Evolutionary conservation across 1,284 basidiomycete species (phyloP).

Genomic region (Boletus semigastroideus): DNA sequence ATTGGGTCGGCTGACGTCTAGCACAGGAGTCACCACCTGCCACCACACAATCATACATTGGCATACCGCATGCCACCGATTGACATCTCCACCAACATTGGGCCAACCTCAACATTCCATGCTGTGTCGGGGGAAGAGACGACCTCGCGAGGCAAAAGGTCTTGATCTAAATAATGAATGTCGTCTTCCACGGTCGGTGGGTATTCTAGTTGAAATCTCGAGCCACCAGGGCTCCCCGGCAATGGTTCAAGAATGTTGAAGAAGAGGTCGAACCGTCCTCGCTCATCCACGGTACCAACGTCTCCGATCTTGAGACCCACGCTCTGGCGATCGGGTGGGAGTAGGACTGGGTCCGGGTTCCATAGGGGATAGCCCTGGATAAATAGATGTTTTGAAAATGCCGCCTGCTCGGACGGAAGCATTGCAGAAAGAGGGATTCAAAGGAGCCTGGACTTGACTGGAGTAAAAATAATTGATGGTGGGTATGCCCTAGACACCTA

Average conservation of each 20-base stretch:
- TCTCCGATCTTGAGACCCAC: constrained; percentile 6
- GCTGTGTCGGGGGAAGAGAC: constrained; percentile 3
- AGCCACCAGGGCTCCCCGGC: not conserved
- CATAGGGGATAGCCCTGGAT: not conserved
- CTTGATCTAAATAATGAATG: not conserved
- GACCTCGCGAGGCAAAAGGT: not conserved
- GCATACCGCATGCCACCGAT: not conserved
- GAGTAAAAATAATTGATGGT: no score
- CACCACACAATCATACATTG: not conserved
- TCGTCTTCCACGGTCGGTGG: not conserved
- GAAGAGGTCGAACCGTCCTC: not conserved
- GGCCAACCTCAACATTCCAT: not conserved
- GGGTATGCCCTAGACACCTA: no score
- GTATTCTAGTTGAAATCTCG: not conserved
- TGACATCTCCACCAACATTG: not conserved
- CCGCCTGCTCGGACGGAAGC: not conserved
- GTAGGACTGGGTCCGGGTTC: constrained; percentile 5
- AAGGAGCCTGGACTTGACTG: no score
- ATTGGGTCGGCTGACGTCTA: not conserved
- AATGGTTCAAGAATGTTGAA: constrained; percentile 7
- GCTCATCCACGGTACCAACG: constrained; percentile 3
- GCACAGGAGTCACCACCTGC: not conserved
- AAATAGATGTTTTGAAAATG: constrained; percentile 1
- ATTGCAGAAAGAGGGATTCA: not conserved
- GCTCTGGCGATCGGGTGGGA: not conserved